phyloP scores from a whole-genome alignment of 306 rosid species.

The Crataegus laevigata region DNA sequence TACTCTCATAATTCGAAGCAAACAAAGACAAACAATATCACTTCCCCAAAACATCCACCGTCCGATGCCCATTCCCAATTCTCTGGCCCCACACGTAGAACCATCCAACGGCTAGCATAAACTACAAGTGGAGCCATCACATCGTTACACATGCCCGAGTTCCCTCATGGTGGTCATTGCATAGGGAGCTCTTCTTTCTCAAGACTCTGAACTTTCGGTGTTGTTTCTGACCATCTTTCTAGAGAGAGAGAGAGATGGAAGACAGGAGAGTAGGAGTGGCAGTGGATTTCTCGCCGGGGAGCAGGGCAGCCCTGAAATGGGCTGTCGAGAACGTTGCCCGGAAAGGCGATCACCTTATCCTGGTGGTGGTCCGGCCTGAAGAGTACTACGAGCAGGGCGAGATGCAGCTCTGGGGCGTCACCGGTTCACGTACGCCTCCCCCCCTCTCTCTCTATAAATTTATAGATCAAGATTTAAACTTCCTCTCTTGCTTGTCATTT shows the following conservation, averaged over 20 bases:
- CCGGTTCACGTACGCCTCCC: constrained; percentile 64
- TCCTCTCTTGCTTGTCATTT: not conserved
- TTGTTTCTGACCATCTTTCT: not conserved
- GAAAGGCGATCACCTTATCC: constrained; percentile 66
- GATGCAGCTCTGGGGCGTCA: constrained; percentile 69
- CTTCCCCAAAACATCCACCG: not conserved
- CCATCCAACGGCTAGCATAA: not conserved
- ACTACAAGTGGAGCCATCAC: not conserved
- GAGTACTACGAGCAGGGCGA: constrained; percentile 59
- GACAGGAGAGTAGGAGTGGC: constrained; percentile 73
- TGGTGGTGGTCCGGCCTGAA: constrained; percentile 38
- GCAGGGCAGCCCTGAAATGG: constrained; percentile 68
- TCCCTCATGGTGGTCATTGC: not conserved
- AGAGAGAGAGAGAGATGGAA: constrained; percentile 1
- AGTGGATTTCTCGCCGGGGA: constrained; percentile 78
- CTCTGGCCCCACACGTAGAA: not conserved
- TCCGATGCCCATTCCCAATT: not conserved
- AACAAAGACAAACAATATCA: not conserved
- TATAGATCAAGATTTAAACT: not conserved
- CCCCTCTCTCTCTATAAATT: not conserved
- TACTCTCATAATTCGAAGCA: not conserved
- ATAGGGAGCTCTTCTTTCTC: not conserved
- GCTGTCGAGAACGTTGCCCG: constrained; percentile 57
- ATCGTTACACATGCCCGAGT: not conserved
- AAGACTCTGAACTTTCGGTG: constrained; percentile 16